phyloP scores from a whole-genome alignment of 2,329 filamentous ascomycete genomes.

The Alternaria sp. region DNA sequence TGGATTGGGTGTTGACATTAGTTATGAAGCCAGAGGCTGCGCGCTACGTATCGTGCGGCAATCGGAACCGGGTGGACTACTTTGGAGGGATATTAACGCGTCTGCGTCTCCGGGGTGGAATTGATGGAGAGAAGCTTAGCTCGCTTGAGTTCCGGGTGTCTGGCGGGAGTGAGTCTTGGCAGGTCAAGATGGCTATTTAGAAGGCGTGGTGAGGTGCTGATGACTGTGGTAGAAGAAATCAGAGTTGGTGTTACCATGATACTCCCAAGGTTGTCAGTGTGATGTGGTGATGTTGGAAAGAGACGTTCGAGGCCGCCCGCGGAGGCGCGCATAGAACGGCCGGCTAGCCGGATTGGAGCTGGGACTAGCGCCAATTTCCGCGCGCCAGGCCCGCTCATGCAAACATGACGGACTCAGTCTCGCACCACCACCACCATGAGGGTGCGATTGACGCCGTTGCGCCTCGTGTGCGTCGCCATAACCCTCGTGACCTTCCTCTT shows the following conservation, averaged over 20 bases:
- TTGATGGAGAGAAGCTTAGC: not conserved
- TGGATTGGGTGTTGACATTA: not conserved
- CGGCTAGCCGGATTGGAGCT: constrained; percentile 11
- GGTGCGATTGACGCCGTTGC: constrained; percentile 46
- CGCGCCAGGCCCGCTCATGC: constrained; percentile 12
- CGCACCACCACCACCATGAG: constrained; percentile 35
- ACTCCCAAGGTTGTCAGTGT: no score
- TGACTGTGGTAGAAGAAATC: not conserved
- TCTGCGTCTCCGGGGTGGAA: not conserved
- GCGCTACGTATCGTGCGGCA: not conserved
- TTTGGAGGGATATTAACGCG: not conserved
- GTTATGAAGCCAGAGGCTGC: not conserved
- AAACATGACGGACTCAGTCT: constrained; percentile 19
- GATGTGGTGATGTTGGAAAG: not conserved
- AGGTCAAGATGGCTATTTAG: not conserved
- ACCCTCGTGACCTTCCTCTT: constrained; percentile 31
- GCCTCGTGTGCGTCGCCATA: constrained; percentile 39
- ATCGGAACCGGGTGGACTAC: not conserved
- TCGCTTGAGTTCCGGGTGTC: not conserved
- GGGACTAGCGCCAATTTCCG: constrained; percentile 10
- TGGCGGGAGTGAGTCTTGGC: not conserved
- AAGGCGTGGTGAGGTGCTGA: not conserved
- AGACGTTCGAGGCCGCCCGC: not conserved
- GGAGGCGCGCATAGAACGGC: not conserved
- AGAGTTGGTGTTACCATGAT: not conserved